Conservation (phyloP, 768 basidiomycete species). For the Psilocybe tampanensis region DNA sequence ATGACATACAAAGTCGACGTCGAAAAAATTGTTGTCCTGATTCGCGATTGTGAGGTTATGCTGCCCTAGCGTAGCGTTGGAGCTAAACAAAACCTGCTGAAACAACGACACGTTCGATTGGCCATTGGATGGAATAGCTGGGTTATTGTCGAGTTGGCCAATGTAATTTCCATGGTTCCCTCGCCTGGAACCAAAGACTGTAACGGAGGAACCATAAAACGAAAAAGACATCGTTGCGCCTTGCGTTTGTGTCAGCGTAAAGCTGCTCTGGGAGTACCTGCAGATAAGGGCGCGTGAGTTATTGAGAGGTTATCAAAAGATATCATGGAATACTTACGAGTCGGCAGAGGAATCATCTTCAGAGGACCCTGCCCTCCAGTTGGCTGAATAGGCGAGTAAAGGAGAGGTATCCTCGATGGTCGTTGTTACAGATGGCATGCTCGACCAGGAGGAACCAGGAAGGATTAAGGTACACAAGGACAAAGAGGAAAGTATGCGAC, state of each 20-base stretch:
- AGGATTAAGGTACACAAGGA: background rate
- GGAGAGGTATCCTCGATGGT: conserved; percentile 29
- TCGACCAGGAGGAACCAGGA: background rate
- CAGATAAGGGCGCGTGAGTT: conserved; percentile 16
- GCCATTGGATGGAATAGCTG: conserved; percentile 31
- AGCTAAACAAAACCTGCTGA: conserved; percentile 11
- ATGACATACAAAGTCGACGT: conserved; percentile 50
- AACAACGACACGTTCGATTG: background rate
- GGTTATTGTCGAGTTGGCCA: conserved; percentile 39
- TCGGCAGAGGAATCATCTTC: conserved; percentile 4
- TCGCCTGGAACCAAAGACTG: conserved; percentile 51
- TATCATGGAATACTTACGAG: conserved; percentile 1
- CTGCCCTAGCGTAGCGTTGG: conserved; percentile 25
- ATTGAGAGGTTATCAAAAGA: background rate
- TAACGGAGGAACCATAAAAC: conserved; percentile 52
- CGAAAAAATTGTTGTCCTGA: conserved; percentile 30
- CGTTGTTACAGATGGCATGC: conserved; percentile 27
- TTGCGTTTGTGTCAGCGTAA: conserved; percentile 33
- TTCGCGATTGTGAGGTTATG: conserved; percentile 42
- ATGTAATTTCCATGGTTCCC: conserved; percentile 46
- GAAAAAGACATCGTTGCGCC: conserved; percentile 37
- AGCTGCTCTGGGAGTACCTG: conserved; percentile 39
- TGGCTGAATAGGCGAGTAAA: conserved; percentile 20
- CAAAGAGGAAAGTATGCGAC: background rate
- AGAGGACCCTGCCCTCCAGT: conserved; percentile 22